Conservation (phyloP, 2,329 filamentous ascomycete species). For the Colletotrichum lindemuthianum region DNA sequence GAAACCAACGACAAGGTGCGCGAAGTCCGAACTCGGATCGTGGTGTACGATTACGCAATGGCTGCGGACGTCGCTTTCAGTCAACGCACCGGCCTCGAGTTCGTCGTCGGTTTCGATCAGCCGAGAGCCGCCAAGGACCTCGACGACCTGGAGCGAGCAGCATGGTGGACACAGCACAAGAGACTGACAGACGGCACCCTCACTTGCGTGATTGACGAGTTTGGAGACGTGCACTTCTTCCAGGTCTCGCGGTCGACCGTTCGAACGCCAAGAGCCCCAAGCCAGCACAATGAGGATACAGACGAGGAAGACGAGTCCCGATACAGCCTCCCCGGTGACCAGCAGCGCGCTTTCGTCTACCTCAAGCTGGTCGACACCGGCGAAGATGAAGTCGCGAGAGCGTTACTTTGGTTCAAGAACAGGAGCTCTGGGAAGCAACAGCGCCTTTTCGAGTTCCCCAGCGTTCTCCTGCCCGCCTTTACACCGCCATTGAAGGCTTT, state of each 20-base stretch:
- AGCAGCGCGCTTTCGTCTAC: slow-evolving; percentile 43
- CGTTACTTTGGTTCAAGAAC: slow-evolving; percentile 44
- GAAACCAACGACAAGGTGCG: slow-evolving; percentile 42
- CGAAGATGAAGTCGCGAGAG: slow-evolving; percentile 37
- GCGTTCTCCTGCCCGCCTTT: slow-evolving; percentile 67
- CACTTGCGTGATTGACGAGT: slow-evolving; percentile 57
- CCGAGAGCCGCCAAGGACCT: slow-evolving; percentile 44
- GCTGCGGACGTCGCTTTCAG: slow-evolving; percentile 49
- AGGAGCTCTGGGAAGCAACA: slow-evolving; percentile 32
- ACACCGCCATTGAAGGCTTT: slow-evolving; percentile 65
- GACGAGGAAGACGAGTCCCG: neutral
- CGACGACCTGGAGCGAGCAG: slow-evolving; percentile 45
- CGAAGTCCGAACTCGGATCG: slow-evolving; percentile 40
- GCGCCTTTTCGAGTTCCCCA: slow-evolving; percentile 69
- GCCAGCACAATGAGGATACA: neutral
- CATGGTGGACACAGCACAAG: slow-evolving; percentile 62
- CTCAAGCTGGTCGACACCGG: slow-evolving; percentile 43
- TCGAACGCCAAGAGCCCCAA: slow-evolving; percentile 35
- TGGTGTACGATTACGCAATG: slow-evolving; percentile 11
- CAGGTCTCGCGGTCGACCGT: slow-evolving; percentile 48
- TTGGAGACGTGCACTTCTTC: slow-evolving; percentile 52
- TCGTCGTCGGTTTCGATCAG: slow-evolving; percentile 57
- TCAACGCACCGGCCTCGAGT: slow-evolving; percentile 51
- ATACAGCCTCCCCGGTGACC: slow-evolving; percentile 46
- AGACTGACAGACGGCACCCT: slow-evolving; percentile 60